A percentile compares a stretch with the other conserved stretches of the same genome.
Conservation (phyloP, 176 grass and related monocot genomes). For the Sorghum bicolor region Sorghum_bicolor_NCBIv3 NC_012870.2:70426001-70426500, state of each 20-base stretch:
- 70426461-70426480: slow-evolving; percentile 68
- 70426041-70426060: slow-evolving; percentile 95
- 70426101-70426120: slow-evolving; percentile 91
- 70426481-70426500: slow-evolving; percentile 84
- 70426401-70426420: slow-evolving; percentile 60
- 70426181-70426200: slow-evolving; percentile 98
- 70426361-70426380: slow-evolving; percentile 43
- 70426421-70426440: slow-evolving; percentile 85
- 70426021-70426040: slow-evolving; percentile 83
- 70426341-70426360: slow-evolving; percentile 67
- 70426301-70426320: slow-evolving; percentile 65
- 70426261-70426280: slow-evolving; percentile 65
- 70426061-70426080: slow-evolving; percentile 83
- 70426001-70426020: slow-evolving; percentile 55
- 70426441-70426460: slow-evolving; percentile 62
- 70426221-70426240: slow-evolving; percentile 12
- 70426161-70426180: slow-evolving; percentile 97
- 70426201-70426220: slow-evolving; percentile 33
- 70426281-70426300: slow-evolving; percentile 80
- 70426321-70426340: slow-evolving; percentile 64
- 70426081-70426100: slow-evolving; percentile 97
- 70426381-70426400: slow-evolving; percentile 81
- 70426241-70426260: slow-evolving; percentile 14
- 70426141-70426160: slow-evolving; percentile 71
- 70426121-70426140: slow-evolving; percentile 89